These are phyloP conservation scores for Trichoderma endophyticum DNA, from an alignment of 2,329 filamentous ascomycete species.

Conservation along the genomic window DNA sequence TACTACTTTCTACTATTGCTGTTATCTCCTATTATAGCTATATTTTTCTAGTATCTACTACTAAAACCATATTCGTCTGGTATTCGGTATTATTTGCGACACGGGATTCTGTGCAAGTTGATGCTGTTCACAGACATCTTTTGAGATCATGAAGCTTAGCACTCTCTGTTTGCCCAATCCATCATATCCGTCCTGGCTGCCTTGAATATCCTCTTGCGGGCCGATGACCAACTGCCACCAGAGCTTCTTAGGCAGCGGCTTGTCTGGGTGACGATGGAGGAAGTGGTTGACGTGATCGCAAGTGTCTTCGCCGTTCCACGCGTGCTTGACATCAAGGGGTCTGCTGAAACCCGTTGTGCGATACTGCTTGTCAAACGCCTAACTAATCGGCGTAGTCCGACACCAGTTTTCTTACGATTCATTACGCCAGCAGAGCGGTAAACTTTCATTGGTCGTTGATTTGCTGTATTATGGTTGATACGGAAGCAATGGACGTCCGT, in stretches of 20 bases:
- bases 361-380: constrained; percentile 30
- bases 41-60: neutral
- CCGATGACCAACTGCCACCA: constrained; percentile 22
- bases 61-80: neutral
- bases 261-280: constrained; percentile 7
- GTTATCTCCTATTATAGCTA: neutral
- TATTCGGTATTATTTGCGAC: neutral
- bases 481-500: no score
- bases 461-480: neutral
- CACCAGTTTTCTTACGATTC: no score
- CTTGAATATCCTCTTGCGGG: constrained; percentile 22
- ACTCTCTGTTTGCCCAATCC: no score
- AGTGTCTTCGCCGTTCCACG: constrained; percentile 23
- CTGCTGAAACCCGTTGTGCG: constrained; percentile 29
- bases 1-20: neutral
- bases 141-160: no score
- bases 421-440: no score
- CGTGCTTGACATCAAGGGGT: constrained; percentile 19
- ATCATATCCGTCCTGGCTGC: neutral
- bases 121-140: no score
- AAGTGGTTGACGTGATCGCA: constrained; percentile 22
- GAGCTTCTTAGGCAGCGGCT: constrained; percentile 19
- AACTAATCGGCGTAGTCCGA: no score
- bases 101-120: neutral
- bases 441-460: no score